Evolutionary conservation across 2,329 filamentous ascomycete species (phyloP).

Genomic region (Talaromyces islandicus): DNA sequence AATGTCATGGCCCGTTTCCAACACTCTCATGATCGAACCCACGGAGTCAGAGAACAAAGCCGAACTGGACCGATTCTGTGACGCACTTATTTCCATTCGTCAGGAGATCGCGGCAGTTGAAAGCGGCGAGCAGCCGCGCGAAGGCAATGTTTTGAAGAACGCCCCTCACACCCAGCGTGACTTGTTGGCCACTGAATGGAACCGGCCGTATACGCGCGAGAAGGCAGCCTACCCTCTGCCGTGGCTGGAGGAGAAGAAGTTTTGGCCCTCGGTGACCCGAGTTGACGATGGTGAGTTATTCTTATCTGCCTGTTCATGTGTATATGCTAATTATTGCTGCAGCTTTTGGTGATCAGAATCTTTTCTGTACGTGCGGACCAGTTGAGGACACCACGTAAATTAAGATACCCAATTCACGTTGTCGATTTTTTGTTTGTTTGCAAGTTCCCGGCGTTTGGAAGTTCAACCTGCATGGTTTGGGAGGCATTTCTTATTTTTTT

Average conservation of each 20-base stretch:
- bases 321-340: slow-evolving; percentile 19
- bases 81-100: slow-evolving; percentile 81
- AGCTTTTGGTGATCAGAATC: slow-evolving; percentile 86
- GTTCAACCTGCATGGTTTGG: neutral
- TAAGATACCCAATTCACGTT: slow-evolving; percentile 26
- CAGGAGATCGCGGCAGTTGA: slow-evolving; percentile 79
- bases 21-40: slow-evolving; percentile 96
- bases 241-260: slow-evolving; percentile 90
- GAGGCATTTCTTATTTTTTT: neutral
- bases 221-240: slow-evolving; percentile 80
- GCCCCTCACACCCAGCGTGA: slow-evolving; percentile 81
- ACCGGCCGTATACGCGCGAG: slow-evolving; percentile 73
- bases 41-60: slow-evolving; percentile 89
- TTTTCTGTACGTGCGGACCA: slow-evolving; percentile 91
- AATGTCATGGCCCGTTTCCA: slow-evolving; percentile 93
- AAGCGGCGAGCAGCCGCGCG: slow-evolving; percentile 66
- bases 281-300: slow-evolving; percentile 77
- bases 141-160: slow-evolving; percentile 82
- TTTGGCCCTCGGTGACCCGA: slow-evolving; percentile 84
- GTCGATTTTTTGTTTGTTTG: neutral
- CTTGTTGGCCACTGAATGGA: slow-evolving; percentile 70
- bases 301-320: neutral
- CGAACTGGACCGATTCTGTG: slow-evolving; percentile 88
- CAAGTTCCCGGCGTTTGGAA: slow-evolving; percentile 2
- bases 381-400: slow-evolving; percentile 54